These are phyloP conservation scores for Cochlearia excelsa DNA, from an alignment of 345 rosid species.

Conservation along the genomic window DNA sequence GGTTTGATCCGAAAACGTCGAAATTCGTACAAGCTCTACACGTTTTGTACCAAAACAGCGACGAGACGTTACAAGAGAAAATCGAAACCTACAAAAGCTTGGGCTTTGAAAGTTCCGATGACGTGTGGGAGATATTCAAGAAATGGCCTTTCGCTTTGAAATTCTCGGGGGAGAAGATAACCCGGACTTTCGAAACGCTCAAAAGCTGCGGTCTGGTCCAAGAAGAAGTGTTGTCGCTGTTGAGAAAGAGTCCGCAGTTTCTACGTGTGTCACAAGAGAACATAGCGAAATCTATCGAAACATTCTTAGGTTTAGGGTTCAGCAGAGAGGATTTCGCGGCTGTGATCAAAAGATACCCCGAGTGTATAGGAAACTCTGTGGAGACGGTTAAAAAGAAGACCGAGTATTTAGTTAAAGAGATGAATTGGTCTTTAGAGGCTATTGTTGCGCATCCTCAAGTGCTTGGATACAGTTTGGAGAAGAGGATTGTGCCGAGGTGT, in stretches of 20 bases:
- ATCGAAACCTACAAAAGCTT: not conserved
- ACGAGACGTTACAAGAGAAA: constrained; percentile 18
- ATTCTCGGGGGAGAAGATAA: constrained; percentile 15
- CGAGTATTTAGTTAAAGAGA: not conserved
- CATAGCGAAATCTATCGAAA: constrained; percentile 15
- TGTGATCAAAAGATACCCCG: not conserved
- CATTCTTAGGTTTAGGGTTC: constrained; percentile 22
- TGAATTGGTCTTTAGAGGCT: not conserved
- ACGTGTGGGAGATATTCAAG: constrained; percentile 25
- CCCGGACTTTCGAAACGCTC: not conserved
- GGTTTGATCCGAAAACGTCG: constrained; percentile 31
- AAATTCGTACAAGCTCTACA: constrained; percentile 29
- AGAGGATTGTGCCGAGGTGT: constrained; percentile 40
- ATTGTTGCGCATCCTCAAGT: not conserved
- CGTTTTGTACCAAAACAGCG: not conserved
- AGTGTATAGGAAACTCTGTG: not conserved
- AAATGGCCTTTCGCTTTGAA: constrained; percentile 11
- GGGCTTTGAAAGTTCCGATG: constrained; percentile 30
- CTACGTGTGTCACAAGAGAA: constrained; percentile 1
- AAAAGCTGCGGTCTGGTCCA: too few species aligned
- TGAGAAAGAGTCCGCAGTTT: too few species aligned
- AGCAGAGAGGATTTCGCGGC: constrained; percentile 23
- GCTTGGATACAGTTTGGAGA: not conserved
- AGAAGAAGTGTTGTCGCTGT: too few species aligned
- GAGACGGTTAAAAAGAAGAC: not conserved